A percentile compares a stretch with the other conserved stretches of the same genome.
phyloP scores from a whole-genome alignment of 495 filamentous ascomycete genomes.

The Aspergillus nidulans region DNA sequence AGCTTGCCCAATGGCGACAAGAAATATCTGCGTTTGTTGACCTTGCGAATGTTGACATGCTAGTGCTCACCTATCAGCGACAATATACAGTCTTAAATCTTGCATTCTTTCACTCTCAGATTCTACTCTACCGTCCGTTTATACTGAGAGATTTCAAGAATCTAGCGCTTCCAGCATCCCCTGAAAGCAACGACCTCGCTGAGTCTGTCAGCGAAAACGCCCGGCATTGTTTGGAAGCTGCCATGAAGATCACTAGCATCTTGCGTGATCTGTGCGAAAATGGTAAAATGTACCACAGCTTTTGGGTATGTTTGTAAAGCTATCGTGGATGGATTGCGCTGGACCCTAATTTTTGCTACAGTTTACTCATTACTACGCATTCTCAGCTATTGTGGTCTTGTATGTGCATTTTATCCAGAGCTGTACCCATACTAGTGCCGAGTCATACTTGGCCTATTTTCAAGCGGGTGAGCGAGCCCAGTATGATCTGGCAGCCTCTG shows the following conservation, averaged over 20 bases:
- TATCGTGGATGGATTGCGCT: neutral
- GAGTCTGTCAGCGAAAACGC: conserved; percentile 7
- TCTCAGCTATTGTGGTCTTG: conserved; percentile 23
- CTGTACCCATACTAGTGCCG: neutral
- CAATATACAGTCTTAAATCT: conserved; percentile 27
- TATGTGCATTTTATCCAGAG: conserved; percentile 23
- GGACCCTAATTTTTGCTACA: neutral
- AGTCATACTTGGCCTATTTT: conserved; percentile 5
- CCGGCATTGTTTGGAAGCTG: conserved; percentile 16
- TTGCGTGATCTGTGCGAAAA: conserved; percentile 18
- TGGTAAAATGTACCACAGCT: conserved; percentile 18
- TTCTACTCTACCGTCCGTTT: conserved; percentile 25
- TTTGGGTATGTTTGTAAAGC: conserved; percentile 18
- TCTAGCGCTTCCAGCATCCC: neutral
- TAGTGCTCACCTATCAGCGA: conserved; percentile 24
- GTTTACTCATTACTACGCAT: conserved; percentile 27
- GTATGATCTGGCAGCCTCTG: conserved; percentile 17
- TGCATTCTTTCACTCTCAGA: conserved; percentile 24
- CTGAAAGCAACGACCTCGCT: neutral
- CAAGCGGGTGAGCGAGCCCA: conserved; percentile 19
- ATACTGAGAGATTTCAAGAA: conserved; percentile 17
- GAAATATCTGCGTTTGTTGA: conserved; percentile 21
- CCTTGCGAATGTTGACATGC: conserved; percentile 19
- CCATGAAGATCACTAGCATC: conserved; percentile 15
- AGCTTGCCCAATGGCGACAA: conserved; percentile 17